phyloP scores from a whole-genome alignment of 805 yeast species.

The Saturnispora halmiae region DNA sequence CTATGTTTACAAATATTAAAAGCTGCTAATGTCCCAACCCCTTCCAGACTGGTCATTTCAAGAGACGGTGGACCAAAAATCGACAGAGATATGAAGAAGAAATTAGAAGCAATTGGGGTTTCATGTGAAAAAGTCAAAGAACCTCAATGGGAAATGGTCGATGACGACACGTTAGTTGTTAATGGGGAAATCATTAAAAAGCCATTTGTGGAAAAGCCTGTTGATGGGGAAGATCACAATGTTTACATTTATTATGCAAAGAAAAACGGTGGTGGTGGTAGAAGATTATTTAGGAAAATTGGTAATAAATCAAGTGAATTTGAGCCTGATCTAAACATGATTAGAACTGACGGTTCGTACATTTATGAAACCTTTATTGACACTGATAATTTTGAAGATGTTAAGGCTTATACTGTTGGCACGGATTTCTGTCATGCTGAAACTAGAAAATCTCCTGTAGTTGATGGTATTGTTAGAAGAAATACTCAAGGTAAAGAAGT shows the following conservation, averaged over 20 bases:
- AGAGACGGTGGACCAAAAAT: constrained; percentile 96
- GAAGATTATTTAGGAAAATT: constrained; percentile 86
- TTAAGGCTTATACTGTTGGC: constrained; percentile 96
- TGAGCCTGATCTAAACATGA: constrained; percentile 65
- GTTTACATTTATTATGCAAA: constrained; percentile 85
- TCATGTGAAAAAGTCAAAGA: constrained; percentile 42
- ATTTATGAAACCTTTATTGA: constrained; percentile 94
- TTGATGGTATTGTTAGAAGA: constrained; percentile 96
- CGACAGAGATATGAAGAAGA: constrained; percentile 54
- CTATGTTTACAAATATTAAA: constrained; percentile 72
- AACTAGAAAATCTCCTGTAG: constrained; percentile 96
- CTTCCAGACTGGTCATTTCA: constrained; percentile 76
- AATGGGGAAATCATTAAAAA: constrained; percentile 65
- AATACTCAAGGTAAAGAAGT: constrained; percentile 97
- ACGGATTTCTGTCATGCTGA: constrained; percentile 91
- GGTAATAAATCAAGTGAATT: constrained; percentile 96
- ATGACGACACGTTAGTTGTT: constrained; percentile 72
- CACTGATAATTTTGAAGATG: constrained; percentile 97
- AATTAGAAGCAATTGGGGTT: constrained; percentile 56
- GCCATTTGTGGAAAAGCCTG: constrained; percentile 98
- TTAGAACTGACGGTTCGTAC: constrained; percentile 85
- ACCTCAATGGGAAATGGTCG: constrained; percentile 81
- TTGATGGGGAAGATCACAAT: constrained; percentile 97
- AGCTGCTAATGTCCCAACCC: constrained; percentile 81
- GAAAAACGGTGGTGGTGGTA: constrained; percentile 94